A percentile compares a stretch with the other conserved stretches of the same genome.
phyloP scores from a whole-genome alignment of 176 grass and related monocot genomes.

The Oryza australiensis region DNA sequence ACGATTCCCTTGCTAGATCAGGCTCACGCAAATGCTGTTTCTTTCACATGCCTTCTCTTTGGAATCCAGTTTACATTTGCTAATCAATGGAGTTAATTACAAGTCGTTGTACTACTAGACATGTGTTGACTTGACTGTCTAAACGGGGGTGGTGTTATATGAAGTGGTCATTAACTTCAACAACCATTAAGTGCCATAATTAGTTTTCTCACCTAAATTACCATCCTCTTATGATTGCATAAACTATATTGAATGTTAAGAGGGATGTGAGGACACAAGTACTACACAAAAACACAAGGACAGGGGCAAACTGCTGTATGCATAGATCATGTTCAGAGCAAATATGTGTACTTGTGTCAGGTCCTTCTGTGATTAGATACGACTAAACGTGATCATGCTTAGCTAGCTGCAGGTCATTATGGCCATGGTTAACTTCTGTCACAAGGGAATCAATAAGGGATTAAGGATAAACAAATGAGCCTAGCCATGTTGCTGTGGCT shows the following conservation, averaged over 20 bases:
- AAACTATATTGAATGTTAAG: no score
- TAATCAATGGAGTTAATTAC: background rate
- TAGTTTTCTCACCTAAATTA: background rate
- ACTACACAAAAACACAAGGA: no score
- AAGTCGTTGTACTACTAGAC: constrained; percentile 19
- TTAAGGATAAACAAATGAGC: background rate
- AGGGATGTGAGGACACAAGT: background rate
- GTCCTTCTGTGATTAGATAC: background rate
- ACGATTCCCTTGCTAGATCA: constrained; percentile 19
- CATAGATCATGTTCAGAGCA: constrained; percentile 7
- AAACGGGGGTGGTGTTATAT: constrained; percentile 27
- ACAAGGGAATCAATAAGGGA: background rate
- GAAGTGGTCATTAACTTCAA: constrained; percentile 17
- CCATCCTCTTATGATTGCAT: background rate
- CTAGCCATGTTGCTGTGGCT: constrained; percentile 17
- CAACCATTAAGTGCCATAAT: constrained; percentile 9
- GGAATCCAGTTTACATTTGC: background rate
- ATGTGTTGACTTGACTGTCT: background rate
- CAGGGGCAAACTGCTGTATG: background rate
- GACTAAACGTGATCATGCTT: background rate
- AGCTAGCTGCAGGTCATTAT: background rate
- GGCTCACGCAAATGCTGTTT: background rate
- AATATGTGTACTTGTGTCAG: background rate
- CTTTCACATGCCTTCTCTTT: background rate
- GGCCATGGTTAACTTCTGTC: constrained; percentile 8